A percentile compares a stretch with the other conserved stretches of the same genome.
Evolutionary conservation across 2,329 filamentous ascomycete genomes (phyloP).

Genomic region (Aaosphaeria pasadenensis): DNA sequence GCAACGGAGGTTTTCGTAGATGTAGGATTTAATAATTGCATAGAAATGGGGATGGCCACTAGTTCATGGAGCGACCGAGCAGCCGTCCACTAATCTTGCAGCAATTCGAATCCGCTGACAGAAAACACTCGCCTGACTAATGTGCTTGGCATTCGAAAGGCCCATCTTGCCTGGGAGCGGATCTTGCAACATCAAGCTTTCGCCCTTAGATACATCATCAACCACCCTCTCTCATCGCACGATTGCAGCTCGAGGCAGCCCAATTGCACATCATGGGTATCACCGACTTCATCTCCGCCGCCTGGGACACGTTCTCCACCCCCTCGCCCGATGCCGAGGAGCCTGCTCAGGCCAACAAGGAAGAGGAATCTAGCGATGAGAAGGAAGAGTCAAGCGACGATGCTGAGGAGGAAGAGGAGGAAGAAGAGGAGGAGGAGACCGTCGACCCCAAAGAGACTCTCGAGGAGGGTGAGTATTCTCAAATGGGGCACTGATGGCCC

Average conservation of each 20-base stretch:
- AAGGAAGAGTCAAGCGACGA: conserved; percentile 47
- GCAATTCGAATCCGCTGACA: not conserved
- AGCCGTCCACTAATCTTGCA: not conserved
- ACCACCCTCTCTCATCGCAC: not conserved
- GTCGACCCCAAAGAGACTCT: conserved; percentile 8
- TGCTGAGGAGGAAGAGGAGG: conserved; percentile 65
- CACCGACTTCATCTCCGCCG: conserved; percentile 62
- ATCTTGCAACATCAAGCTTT: no score
- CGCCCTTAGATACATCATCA: no score
- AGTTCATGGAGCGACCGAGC: no score
- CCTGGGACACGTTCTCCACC: conserved; percentile 62
- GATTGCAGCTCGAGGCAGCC: conserved; percentile 13
- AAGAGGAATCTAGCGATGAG: conserved; percentile 43
- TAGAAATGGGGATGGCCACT: no score
- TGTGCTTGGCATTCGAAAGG: no score
- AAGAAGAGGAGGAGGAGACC: conserved; percentile 62
- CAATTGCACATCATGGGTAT: conserved; percentile 55
- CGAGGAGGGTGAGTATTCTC: conserved; percentile 73
- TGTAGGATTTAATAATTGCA: no score
- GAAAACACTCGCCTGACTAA: not conserved
- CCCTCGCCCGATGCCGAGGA: conserved; percentile 45
- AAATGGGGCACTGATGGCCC: no score
- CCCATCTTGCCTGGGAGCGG: no score
- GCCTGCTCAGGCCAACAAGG: conserved; percentile 39
- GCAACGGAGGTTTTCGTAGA: no score